Conservation (phyloP, 2,329 filamentous ascomycete genomes). For the Pyricularia grisea region DNA sequence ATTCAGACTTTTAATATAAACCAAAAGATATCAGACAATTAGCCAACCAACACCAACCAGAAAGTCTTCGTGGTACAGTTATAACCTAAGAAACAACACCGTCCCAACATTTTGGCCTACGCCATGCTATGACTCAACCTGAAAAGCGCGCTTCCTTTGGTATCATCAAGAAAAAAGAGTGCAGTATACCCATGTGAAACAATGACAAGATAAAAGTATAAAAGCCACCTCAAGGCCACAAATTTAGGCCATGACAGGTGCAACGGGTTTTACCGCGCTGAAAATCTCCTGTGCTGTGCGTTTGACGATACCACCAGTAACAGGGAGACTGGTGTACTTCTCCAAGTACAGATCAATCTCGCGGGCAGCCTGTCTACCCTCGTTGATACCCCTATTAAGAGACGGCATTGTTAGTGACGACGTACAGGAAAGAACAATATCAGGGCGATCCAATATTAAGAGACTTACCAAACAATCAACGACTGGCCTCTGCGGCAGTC, state of each 20-base stretch:
- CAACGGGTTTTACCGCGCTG: slow-evolving; percentile 16
- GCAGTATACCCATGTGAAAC: not conserved
- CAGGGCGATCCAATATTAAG: not conserved
- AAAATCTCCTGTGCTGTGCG: slow-evolving; percentile 66
- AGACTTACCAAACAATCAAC: slow-evolving; percentile 81
- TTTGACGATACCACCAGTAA: slow-evolving; percentile 89
- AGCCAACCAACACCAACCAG: not conserved
- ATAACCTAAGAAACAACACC: not conserved
- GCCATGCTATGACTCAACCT: not conserved
- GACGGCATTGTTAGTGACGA: slow-evolving; percentile 21
- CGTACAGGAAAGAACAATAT: not conserved
- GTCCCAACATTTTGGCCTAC: not conserved
- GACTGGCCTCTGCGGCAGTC: slow-evolving; percentile 94
- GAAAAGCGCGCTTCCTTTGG: slow-evolving; percentile 1
- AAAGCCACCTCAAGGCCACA: slow-evolving; percentile 6
- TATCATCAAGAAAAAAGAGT: slow-evolving; percentile 2
- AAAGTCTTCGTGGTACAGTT: not conserved
- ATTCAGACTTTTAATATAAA: too few relatives aligned
- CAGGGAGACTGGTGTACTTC: slow-evolving; percentile 68
- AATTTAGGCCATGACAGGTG: slow-evolving; percentile 3
- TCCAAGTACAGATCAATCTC: slow-evolving; percentile 87
- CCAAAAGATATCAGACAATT: too few relatives aligned
- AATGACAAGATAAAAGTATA: not conserved
- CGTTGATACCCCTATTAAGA: slow-evolving; percentile 74
- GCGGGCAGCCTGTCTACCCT: slow-evolving; percentile 84